These are phyloP conservation scores for Coniochaeta sp. DNA, from an alignment of 2,329 filamentous ascomycete species.

Conservation along the genomic window DNA sequence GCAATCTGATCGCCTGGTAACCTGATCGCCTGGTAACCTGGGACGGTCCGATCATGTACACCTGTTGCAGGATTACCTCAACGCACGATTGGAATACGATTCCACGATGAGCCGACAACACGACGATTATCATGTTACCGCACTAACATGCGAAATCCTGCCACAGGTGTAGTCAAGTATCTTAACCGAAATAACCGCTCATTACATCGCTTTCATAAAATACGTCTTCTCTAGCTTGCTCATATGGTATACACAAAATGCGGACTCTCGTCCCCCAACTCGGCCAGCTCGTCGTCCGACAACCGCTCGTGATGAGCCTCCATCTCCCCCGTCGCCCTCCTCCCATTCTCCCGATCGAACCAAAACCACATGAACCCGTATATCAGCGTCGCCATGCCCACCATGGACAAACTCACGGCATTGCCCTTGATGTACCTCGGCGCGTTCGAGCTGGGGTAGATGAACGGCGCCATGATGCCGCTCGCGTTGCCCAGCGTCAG, in stretches of 20 bases:
- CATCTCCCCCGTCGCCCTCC: slow-evolving; percentile 30
- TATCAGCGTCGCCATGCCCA: slow-evolving; percentile 44
- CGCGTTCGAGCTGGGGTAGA: slow-evolving; percentile 41
- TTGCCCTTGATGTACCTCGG: slow-evolving; percentile 57
- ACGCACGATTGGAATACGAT: no score
- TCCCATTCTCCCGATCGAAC: slow-evolving; percentile 40
- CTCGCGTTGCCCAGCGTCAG: slow-evolving; percentile 63
- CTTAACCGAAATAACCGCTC: background rate
- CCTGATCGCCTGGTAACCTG: no score
- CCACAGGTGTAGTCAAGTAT: no score
- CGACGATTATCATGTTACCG: no score
- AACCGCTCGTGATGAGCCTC: slow-evolving; percentile 29
- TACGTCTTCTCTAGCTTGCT: slow-evolving; percentile 5
- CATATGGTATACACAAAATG: slow-evolving; percentile 38
- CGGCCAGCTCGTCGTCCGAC: slow-evolving; percentile 39
- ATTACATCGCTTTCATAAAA: background rate
- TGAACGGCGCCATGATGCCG: slow-evolving; percentile 68
- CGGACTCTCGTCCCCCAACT: slow-evolving; percentile 46
- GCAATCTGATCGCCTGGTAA: no score
- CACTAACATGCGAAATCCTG: no score
- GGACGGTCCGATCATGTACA: no score
- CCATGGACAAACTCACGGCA: slow-evolving; percentile 52
- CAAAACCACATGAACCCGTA: slow-evolving; percentile 50
- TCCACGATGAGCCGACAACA: no score
- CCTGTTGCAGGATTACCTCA: no score